These are phyloP conservation scores for Cyberlindnera suaveolens DNA, from an alignment of 805 yeast genomes.

Conservation along the genomic window DNA sequence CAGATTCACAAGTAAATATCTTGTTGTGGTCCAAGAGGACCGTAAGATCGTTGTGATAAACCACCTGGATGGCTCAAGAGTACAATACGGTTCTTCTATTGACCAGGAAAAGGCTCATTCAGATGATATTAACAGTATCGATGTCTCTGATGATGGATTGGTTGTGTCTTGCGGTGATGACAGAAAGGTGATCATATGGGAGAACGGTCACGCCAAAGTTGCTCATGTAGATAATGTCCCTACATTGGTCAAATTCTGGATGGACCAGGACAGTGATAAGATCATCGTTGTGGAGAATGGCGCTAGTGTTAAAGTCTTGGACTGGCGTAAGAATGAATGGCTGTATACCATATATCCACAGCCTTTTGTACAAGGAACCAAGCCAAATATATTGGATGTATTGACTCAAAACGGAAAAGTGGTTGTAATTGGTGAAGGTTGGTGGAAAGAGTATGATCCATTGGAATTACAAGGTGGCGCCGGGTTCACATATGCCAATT, in stretches of 20 bases:
- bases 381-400: conserved; percentile 17
- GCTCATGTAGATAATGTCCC: conserved; percentile 18
- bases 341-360: conserved; percentile 27
- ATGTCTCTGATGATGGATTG: conserved; percentile 24
- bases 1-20: conserved; percentile 18
- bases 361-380: conserved; percentile 13
- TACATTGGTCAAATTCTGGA: conserved; percentile 27
- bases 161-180: conserved; percentile 29
- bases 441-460: conserved; percentile 27
- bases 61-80: conserved; percentile 16
- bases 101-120: conserved; percentile 14
- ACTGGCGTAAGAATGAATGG: conserved; percentile 28
- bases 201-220: conserved; percentile 9
- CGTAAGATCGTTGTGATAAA: conserved; percentile 16
- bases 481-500: conserved; percentile 25
- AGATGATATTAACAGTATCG: conserved; percentile 25
- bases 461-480: conserved; percentile 26
- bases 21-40: conserved; percentile 16
- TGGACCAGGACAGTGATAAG: conserved; percentile 26
- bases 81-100: conserved; percentile 3
- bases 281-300: conserved; percentile 29
- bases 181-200: conserved; percentile 25
- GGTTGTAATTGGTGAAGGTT: conserved; percentile 28
- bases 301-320: conserved; percentile 25
- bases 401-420: conserved; percentile 20